These are phyloP conservation scores for Boletus huronensis DNA, from an alignment of 768 basidiomycete genomes.

Conservation along the genomic window DNA sequence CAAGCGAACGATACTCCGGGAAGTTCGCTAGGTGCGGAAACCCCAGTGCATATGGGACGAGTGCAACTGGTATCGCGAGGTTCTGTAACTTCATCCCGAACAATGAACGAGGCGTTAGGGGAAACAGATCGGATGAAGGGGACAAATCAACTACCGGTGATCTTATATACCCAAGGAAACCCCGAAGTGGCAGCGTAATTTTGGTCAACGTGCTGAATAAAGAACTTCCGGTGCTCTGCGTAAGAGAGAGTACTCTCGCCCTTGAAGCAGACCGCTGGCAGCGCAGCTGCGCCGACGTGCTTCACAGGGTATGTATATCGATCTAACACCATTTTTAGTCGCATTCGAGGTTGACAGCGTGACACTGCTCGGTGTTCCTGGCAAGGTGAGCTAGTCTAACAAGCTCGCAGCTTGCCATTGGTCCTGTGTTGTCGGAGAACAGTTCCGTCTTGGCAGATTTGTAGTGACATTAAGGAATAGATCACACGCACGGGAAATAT, in stretches of 20 bases:
- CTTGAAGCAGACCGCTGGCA: background rate
- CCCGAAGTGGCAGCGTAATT: background rate
- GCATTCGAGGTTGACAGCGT: background rate
- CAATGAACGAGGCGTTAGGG: background rate
- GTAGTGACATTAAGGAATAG: background rate
- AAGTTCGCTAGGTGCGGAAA: conserved; percentile 17
- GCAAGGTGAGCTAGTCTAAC: background rate
- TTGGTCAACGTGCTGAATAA: background rate
- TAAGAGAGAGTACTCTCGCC: background rate
- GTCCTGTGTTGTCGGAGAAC: background rate
- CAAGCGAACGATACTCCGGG: conserved; percentile 19
- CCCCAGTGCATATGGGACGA: conserved; percentile 8
- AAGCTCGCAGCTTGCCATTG: background rate
- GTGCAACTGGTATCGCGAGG: background rate
- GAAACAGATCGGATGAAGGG: background rate
- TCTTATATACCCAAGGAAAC: background rate
- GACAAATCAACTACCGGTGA: background rate
- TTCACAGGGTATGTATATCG: background rate
- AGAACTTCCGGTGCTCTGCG: too few species aligned
- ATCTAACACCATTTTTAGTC: background rate
- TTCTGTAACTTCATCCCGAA: conserved; percentile 9
- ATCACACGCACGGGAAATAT: too few species aligned
- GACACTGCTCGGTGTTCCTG: background rate
- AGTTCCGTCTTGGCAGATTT: too few species aligned
- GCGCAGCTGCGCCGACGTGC: background rate